These are phyloP conservation scores for Funneliformis mosseae DNA, from an alignment of 192 early-diverging fungal genomes.

Conservation along the genomic window DNA sequence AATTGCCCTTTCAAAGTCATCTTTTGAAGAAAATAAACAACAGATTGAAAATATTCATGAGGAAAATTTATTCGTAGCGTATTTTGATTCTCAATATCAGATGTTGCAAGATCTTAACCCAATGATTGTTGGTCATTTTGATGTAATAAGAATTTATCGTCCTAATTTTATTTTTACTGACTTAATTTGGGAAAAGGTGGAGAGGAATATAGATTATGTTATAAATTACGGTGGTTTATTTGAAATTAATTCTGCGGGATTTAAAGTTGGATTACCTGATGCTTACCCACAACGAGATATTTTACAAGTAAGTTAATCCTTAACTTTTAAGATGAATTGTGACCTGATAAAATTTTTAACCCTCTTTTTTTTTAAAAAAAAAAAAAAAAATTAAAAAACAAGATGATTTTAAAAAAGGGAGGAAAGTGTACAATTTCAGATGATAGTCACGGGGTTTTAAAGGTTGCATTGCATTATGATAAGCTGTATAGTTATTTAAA, in stretches of 20 bases:
- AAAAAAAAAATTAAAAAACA: no score
- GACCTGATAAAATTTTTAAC: not conserved
- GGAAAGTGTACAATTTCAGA: constrained; percentile 87
- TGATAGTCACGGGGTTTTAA: constrained; percentile 89
- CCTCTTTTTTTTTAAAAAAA: not conserved
- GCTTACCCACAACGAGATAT: constrained; percentile 92
- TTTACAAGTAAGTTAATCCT: constrained; percentile 56
- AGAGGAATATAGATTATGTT: constrained; percentile 83
- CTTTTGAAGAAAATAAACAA: not conserved
- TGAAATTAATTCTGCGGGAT: constrained; percentile 93
- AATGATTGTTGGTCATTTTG: constrained; percentile 93
- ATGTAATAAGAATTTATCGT: constrained; percentile 83
- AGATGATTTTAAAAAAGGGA: constrained; percentile 64
- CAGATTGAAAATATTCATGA: not conserved
- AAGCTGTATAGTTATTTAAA: constrained; percentile 69
- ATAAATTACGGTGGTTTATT: constrained; percentile 83
- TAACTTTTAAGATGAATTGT: not conserved
- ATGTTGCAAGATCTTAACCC: constrained; percentile 76
- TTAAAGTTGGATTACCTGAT: constrained; percentile 82
- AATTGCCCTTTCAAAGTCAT: constrained; percentile 41
- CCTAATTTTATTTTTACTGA: constrained; percentile 36
- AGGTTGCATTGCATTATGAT: constrained; percentile 87
- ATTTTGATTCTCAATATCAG: constrained; percentile 88
- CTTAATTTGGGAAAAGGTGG: constrained; percentile 53
- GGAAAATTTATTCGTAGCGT: constrained; percentile 64